Percentiles rank a stretch among this genome's conserved stretches.
phyloP scores from a whole-genome alignment of 441 rosid genomes.

The Erysimum cheiri region DNA sequence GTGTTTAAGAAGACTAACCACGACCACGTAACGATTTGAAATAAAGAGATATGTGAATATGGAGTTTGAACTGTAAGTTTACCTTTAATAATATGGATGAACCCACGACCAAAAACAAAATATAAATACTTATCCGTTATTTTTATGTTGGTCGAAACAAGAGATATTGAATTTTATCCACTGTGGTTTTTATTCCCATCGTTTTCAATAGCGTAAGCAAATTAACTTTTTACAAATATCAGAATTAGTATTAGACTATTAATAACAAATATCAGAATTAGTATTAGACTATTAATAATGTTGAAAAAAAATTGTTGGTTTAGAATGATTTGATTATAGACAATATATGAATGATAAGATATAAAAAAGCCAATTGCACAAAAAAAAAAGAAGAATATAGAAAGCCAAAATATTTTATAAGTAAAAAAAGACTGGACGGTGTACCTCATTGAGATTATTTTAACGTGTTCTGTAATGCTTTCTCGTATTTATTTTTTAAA shows the following conservation, averaged over 20 bases:
- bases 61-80: neutral
- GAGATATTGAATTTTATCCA: neutral
- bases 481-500: slow-evolving; percentile 12
- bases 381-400: neutral
- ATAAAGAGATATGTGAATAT: slow-evolving; percentile 25
- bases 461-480: slow-evolving; percentile 15
- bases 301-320: neutral
- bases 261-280: no score
- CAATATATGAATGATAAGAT: neutral
- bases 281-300: neutral
- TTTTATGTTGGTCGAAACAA: neutral
- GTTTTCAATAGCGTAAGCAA: neutral
- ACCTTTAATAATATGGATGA: neutral
- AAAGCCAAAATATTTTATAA: slow-evolving; percentile 16
- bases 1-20: no score
- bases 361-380: neutral
- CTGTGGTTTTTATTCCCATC: neutral
- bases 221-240: neutral
- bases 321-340: neutral
- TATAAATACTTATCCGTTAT: neutral
- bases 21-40: no score
- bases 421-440: slow-evolving; percentile 29
- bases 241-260: no score
- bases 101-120: neutral
- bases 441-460: slow-evolving; percentile 26